A percentile compares a stretch with the other conserved stretches of the same genome.
Conservation (phyloP, 345 rosid genomes). For the Acer negundo region DNA sequence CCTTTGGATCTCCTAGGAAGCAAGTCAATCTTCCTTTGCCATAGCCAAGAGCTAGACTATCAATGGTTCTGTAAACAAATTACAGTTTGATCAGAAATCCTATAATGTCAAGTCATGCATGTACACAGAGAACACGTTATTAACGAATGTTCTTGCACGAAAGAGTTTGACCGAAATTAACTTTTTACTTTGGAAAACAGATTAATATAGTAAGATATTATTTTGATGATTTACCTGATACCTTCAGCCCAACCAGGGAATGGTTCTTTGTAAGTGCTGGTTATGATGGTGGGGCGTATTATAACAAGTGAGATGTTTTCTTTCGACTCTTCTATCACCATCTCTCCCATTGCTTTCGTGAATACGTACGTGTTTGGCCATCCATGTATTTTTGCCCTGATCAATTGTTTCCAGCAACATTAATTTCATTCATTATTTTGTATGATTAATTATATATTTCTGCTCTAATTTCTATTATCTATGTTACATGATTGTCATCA, state of each 20-base stretch:
- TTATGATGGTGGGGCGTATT: constrained; percentile 69
- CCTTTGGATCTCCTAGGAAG: constrained; percentile 61
- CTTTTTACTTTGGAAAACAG: no score
- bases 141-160: no score
- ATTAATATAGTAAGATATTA: no score
- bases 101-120: no score
- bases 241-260: constrained; percentile 95
- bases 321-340: constrained; percentile 53
- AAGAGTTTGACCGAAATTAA: no score
- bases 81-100: not conserved
- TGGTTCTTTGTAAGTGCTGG: constrained; percentile 74
- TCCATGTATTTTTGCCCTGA: constrained; percentile 70
- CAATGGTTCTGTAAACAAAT: constrained; percentile 63
- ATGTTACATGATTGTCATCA: no score
- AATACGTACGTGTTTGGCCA: constrained; percentile 90
- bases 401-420: no score
- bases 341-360: constrained; percentile 92
- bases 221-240: constrained; percentile 33
- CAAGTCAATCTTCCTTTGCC: constrained; percentile 81
- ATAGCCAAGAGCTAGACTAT: constrained; percentile 67
- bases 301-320: constrained; percentile 51
- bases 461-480: not conserved
- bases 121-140: no score
- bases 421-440: no score
- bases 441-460: no score